Percentiles rank a stretch among this genome's conserved stretches.
Evolutionary conservation across 2,329 filamentous ascomycete species (phyloP).

Genomic region (Coleophoma cylindrospora): DNA sequence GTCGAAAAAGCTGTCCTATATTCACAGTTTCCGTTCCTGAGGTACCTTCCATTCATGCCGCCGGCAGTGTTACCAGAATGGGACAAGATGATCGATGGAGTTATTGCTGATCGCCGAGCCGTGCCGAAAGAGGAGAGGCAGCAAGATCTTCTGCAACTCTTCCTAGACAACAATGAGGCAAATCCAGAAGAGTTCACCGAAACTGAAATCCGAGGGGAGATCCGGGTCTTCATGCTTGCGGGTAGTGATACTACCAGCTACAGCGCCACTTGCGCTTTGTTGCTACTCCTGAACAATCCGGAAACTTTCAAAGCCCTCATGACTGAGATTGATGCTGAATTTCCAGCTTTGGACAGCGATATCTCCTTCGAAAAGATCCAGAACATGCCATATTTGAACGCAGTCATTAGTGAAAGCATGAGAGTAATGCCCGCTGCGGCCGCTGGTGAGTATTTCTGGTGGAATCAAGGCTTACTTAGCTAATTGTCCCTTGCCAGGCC

Average conservation of each 20-base stretch:
- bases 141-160: constrained; percentile 12
- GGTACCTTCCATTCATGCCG: constrained; percentile 9
- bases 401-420: constrained; percentile 15
- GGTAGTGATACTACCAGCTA: neutral
- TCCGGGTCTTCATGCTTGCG: constrained; percentile 13
- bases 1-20: constrained; percentile 7
- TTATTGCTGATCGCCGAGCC: constrained; percentile 6
- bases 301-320: neutral
- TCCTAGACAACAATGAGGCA: constrained; percentile 10
- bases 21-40: constrained; percentile 10
- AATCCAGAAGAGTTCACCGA: constrained; percentile 10
- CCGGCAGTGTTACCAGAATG: constrained; percentile 1
- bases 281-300: neutral
- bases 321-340: neutral
- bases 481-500: constrained; percentile 3
- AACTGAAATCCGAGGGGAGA: constrained; percentile 12
- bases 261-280: neutral
- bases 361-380: constrained; percentile 13
- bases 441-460: neutral
- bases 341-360: constrained; percentile 6
- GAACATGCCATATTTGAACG: constrained; percentile 14
- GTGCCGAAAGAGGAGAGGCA: constrained; percentile 2
- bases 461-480: neutral
- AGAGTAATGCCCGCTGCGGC: constrained; percentile 11
- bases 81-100: constrained; percentile 7